A percentile compares a stretch with the other conserved stretches of the same genome.
Conservation (phyloP, 495 filamentous ascomycete genomes). For the Mycothermus thermophilus region DNA sequence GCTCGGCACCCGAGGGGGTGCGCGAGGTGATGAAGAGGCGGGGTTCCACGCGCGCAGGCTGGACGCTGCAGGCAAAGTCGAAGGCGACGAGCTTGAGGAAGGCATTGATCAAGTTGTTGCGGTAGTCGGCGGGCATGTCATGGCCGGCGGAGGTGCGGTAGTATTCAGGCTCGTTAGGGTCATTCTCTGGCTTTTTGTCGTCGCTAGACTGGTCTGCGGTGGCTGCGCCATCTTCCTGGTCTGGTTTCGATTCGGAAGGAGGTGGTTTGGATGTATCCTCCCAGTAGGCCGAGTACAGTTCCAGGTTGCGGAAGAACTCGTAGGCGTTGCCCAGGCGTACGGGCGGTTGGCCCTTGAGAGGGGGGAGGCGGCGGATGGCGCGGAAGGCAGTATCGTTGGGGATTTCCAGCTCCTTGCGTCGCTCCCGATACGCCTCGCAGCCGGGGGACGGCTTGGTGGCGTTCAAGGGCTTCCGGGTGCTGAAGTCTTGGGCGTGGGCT, state of each 20-base stretch:
- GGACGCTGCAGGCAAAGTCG: slow-evolving; percentile 63
- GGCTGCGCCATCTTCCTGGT: slow-evolving; percentile 16
- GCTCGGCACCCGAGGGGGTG: slow-evolving; percentile 29
- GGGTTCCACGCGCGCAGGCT: slow-evolving; percentile 47
- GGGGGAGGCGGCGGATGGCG: slow-evolving; percentile 36
- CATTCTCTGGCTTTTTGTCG: slow-evolving; percentile 2
- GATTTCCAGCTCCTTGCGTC: slow-evolving; percentile 35
- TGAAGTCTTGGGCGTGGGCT: slow-evolving; percentile 27
- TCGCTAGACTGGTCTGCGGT: slow-evolving; percentile 13
- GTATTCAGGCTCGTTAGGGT: slow-evolving; percentile 5
- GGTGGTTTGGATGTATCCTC: slow-evolving; percentile 34
- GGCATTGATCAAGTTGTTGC: slow-evolving; percentile 51
- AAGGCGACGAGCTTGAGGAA: slow-evolving; percentile 71
- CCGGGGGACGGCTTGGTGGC: slow-evolving; percentile 37
- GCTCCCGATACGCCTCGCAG: slow-evolving; percentile 37
- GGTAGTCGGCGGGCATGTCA: slow-evolving; percentile 64
- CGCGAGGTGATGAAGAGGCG: slow-evolving; percentile 43
- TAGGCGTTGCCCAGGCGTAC: slow-evolving; percentile 41
- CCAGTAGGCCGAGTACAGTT: slow-evolving; percentile 38
- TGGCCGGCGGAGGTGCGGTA: slow-evolving; percentile 46
- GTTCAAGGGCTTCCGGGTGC: slow-evolving; percentile 28
- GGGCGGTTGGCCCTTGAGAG: slow-evolving; percentile 31
- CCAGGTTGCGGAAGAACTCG: slow-evolving; percentile 43
- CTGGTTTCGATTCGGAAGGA: slow-evolving; percentile 1
- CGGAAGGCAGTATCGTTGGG: slow-evolving; percentile 38